These are phyloP conservation scores for Pseudotsuga menziesii DNA, from an alignment of 75 land plant species.

Conservation along the genomic window DNA sequence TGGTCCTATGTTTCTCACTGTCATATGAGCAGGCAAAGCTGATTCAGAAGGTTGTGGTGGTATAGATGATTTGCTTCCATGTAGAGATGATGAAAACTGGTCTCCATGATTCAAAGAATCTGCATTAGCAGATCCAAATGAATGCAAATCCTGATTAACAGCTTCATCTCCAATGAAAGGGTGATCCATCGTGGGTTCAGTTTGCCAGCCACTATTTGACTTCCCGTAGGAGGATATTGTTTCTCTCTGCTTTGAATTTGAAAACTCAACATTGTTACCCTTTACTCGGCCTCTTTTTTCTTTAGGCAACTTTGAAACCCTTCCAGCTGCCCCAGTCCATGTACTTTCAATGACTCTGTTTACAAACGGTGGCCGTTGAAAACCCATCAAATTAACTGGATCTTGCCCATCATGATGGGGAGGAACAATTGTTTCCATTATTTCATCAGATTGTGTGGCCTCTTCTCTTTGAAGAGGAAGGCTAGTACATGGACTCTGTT, in stretches of 20 bases:
- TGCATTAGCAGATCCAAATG: conserved; percentile 12
- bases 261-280: background rate
- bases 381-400: conserved; percentile 49
- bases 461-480: conserved; percentile 22
- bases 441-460: conserved; percentile 16
- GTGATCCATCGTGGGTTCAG: conserved; percentile 19
- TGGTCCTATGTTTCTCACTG: conserved; percentile 22
- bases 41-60: conserved; percentile 7
- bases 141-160: conserved; percentile 3
- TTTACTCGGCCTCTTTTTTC: conserved; percentile 51
- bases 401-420: conserved; percentile 60
- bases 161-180: background rate
- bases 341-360: conserved; percentile 45
- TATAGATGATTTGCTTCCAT: conserved; percentile 7
- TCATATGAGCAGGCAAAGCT: conserved; percentile 11
- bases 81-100: conserved; percentile 9
- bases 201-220: conserved; percentile 23
- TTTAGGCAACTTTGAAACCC: conserved; percentile 29
- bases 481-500: conserved; percentile 15
- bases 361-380: conserved; percentile 27
- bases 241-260: conserved; percentile 10
- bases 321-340: conserved; percentile 50
- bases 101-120: conserved; percentile 35
- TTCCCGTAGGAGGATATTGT: conserved; percentile 17
- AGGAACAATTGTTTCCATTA: conserved; percentile 17